Percentiles rank a stretch among this genome's conserved stretches.
Conservation (phyloP, 495 filamentous ascomycete genomes). For the Aspergillus nanangensis region DNA sequence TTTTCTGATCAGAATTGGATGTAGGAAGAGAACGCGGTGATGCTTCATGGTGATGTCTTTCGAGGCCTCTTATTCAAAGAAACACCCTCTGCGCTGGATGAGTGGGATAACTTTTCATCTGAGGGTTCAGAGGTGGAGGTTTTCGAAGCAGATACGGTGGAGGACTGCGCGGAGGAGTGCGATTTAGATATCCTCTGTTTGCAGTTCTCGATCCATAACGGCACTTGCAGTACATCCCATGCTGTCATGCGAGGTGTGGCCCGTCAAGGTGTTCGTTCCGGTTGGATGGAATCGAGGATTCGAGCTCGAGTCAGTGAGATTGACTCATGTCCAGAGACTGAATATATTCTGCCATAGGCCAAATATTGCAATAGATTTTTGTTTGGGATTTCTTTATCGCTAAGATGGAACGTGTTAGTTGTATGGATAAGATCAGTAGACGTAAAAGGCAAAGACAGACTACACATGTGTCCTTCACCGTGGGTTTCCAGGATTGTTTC, state of each 20-base stretch:
- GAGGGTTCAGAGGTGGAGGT: constrained; percentile 13
- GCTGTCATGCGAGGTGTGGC: constrained; percentile 18
- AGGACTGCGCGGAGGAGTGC: constrained; percentile 34
- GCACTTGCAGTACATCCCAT: constrained; percentile 28
- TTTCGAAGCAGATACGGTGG: constrained; percentile 18
- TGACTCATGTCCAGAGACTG: constrained; percentile 22
- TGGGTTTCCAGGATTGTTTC: too few species aligned
- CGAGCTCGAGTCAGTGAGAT: constrained; percentile 20
- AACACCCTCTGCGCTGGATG: constrained; percentile 11
- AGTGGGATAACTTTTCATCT: constrained; percentile 32
- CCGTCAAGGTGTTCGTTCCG: constrained; percentile 22
- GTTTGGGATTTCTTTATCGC: not conserved
- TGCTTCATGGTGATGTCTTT: constrained; percentile 33
- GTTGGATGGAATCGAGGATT: constrained; percentile 27
- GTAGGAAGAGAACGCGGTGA: constrained; percentile 18
- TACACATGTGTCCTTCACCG: too few species aligned
- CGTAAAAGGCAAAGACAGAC: too few species aligned
- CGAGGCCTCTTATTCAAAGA: constrained; percentile 20
- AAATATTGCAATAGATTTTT: too few species aligned
- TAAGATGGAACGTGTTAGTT: too few species aligned
- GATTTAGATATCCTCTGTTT: constrained; percentile 33
- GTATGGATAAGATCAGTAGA: too few species aligned
- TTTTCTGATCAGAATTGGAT: not conserved
- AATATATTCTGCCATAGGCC: constrained; percentile 17
- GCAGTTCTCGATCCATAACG: constrained; percentile 34